Evolutionary conservation across 768 basidiomycete genomes (phyloP), one percentile per base, ranked within the genome.

Genomic region (Boletellus sp.): DNA sequence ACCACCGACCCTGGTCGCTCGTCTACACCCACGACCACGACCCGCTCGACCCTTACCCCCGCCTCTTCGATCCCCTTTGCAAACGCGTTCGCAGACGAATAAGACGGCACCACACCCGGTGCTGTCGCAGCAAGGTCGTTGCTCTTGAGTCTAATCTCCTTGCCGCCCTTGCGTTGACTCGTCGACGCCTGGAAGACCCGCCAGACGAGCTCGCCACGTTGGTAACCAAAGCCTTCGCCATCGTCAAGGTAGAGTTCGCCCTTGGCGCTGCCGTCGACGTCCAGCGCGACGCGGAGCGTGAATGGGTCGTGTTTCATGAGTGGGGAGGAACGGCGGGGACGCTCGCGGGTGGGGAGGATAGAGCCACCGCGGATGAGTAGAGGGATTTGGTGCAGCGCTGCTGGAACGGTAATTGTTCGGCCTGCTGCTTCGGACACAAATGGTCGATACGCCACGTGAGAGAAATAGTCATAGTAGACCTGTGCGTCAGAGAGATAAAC

Each of bases 181-280:
- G 76, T 68, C 64, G 75, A 77, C 22, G 90, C 84, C 22, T 61
- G 61, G 61, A 94, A 90, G 52, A 76, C 73, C 48, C 91, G 83
- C 90, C 90, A 94, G 51, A 96, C 74, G 64, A 90, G 81, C 51
- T 92, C 76, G 26, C 96, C 96, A 6, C 78, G 63, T 50, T 79
- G 71, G 68, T 94, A 84, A 5, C 76, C 72, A 68, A 83, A 98
- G 0, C 86, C 80, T 45, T 86, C 87, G 13, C 96, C 96, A 58
- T 98, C 96, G 65, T 99, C 96, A 48, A 95, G 79, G 70, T 98
- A 99, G 33, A 99, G 76, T 61, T 94, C 90, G 33, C 96, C 96
- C 2, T 62, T 65, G 0, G 94, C 94, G 26, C 55, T 61, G 23
- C 71, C 68, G 1, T 72, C 61, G 41, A 81, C 79, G 69, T 78